A percentile compares a stretch with the other conserved stretches of the same genome.
These are phyloP conservation scores for Skeletonema costatum DNA, from an alignment of 108 stramenopile species.

Conservation along the genomic window DNA sequence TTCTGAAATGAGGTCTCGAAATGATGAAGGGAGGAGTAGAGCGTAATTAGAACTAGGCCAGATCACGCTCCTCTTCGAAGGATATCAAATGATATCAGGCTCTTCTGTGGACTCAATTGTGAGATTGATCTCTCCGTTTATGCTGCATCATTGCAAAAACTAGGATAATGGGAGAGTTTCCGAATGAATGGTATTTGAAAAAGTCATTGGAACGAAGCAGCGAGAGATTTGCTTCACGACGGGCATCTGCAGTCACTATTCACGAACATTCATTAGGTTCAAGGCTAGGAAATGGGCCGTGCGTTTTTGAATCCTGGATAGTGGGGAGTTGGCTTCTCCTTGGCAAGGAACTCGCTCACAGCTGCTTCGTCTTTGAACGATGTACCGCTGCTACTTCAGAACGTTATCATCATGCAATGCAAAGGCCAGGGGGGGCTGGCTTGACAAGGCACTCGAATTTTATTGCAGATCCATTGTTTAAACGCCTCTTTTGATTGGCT, in stretches of 20 bases:
- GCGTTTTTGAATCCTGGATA: slow-evolving; percentile 39
- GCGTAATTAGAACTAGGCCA: background rate
- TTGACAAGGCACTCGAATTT: slow-evolving; percentile 15
- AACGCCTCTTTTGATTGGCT: slow-evolving; percentile 29
- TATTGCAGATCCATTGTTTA: slow-evolving; percentile 25
- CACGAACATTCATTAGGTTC: background rate
- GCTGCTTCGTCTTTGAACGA: slow-evolving; percentile 5
- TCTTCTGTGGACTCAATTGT: slow-evolving; percentile 7
- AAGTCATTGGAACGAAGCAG: background rate
- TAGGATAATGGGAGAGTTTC: slow-evolving; percentile 17
- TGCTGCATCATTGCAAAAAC: background rate
- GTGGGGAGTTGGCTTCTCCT: slow-evolving; percentile 36
- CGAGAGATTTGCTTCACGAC: background rate
- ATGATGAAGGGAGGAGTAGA: slow-evolving; percentile 1
- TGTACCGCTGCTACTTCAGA: background rate
- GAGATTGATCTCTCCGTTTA: slow-evolving; percentile 11
- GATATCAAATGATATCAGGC: background rate
- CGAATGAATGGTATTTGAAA: slow-evolving; percentile 8
- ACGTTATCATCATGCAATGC: slow-evolving; percentile 16
- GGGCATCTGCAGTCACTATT: slow-evolving; percentile 4
- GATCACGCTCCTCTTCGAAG: background rate
- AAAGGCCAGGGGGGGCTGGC: slow-evolving; percentile 32
- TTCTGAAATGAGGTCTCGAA: background rate
- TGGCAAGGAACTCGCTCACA: slow-evolving; percentile 16
- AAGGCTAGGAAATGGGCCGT: slow-evolving; percentile 19